These are phyloP conservation scores for Trichothecium sympodiale DNA, from an alignment of 2,329 filamentous ascomycete species.

Conservation along the genomic window DNA sequence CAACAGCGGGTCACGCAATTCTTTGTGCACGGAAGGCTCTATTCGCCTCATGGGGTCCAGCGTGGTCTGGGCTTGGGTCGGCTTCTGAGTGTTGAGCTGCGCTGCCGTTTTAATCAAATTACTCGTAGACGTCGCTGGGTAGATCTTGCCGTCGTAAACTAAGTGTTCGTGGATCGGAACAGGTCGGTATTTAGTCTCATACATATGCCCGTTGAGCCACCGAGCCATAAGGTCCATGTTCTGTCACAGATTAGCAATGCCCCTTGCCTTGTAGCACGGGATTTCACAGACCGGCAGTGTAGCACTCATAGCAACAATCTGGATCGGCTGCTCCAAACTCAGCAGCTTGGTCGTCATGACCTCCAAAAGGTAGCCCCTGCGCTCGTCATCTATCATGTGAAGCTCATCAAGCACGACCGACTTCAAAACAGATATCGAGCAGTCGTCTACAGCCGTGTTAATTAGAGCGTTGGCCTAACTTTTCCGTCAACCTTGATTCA, in stretches of 20 bases:
- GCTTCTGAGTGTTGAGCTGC: slow-evolving; percentile 29
- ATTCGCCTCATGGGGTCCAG: slow-evolving; percentile 33
- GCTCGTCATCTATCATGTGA: slow-evolving; percentile 73
- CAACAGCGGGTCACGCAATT: slow-evolving; percentile 52
- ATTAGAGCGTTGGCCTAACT: slow-evolving; percentile 60
- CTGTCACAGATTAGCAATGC: slow-evolving; percentile 22
- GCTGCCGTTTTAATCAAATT: slow-evolving; percentile 46
- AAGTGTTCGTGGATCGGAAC: slow-evolving; percentile 68
- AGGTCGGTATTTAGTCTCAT: slow-evolving; percentile 61
- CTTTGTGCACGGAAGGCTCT: slow-evolving; percentile 43
- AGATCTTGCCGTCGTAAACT: slow-evolving; percentile 59
- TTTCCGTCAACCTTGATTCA: neutral
- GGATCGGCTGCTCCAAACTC: slow-evolving; percentile 54
- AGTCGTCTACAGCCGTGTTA: slow-evolving; percentile 63
- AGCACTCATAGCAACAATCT: slow-evolving; percentile 72
- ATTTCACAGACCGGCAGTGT: slow-evolving; percentile 51
- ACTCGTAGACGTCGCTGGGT: slow-evolving; percentile 44
- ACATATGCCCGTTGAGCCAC: slow-evolving; percentile 62
- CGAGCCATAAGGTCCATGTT: slow-evolving; percentile 58
- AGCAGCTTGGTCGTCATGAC: slow-evolving; percentile 63
- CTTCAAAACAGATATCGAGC: slow-evolving; percentile 50
- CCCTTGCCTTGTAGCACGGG: neutral
- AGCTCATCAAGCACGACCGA: slow-evolving; percentile 65
- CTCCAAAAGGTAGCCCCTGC: slow-evolving; percentile 65
- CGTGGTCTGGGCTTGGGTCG: slow-evolving; percentile 22